Evolutionary conservation across 345 rosid species (phyloP).

Genomic region (Citrus cavaleriei): DNA sequence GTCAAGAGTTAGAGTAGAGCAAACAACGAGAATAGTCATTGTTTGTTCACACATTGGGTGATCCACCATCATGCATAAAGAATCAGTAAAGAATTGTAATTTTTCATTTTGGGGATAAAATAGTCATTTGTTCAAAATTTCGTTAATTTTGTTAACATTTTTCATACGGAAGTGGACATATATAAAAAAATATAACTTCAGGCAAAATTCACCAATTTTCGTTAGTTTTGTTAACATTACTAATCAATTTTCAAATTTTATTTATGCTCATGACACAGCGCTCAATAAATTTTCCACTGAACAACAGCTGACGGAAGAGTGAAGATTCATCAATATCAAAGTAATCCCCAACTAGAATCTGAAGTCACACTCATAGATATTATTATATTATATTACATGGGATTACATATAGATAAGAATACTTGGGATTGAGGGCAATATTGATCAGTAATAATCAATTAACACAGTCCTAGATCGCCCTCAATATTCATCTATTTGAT

Average conservation of each 20-base stretch:
- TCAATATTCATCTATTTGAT: not conserved
- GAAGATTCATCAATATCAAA: not conserved
- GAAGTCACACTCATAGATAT: not conserved
- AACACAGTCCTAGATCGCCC: not conserved
- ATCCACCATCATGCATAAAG: too few relatives aligned
- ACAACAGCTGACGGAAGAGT: not conserved
- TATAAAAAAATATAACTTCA: rapidly evolving
- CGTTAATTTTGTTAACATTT: too few relatives aligned
- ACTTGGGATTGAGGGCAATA: not conserved
- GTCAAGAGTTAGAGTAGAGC: too few relatives aligned
- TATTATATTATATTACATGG: not conserved
- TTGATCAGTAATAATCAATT: not conserved
- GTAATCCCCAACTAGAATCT: not conserved
- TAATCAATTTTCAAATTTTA: too few relatives aligned
- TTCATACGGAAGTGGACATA: rapidly evolving
- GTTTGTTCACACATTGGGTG: too few relatives aligned
- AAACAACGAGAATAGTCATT: too few relatives aligned
- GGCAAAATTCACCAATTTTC: rapidly evolving
- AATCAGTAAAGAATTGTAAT: too few relatives aligned
- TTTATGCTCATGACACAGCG: too few relatives aligned
- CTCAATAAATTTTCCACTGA: not conserved
- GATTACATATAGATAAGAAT: not conserved
- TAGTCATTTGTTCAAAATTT: rapidly evolving
- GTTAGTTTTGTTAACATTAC: too few relatives aligned
- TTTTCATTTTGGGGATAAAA: too few relatives aligned